A percentile compares a stretch with the other conserved stretches of the same genome.
These are phyloP conservation scores for Mycena pura DNA, from an alignment of 768 basidiomycete genomes.

Conservation along the genomic window DNA sequence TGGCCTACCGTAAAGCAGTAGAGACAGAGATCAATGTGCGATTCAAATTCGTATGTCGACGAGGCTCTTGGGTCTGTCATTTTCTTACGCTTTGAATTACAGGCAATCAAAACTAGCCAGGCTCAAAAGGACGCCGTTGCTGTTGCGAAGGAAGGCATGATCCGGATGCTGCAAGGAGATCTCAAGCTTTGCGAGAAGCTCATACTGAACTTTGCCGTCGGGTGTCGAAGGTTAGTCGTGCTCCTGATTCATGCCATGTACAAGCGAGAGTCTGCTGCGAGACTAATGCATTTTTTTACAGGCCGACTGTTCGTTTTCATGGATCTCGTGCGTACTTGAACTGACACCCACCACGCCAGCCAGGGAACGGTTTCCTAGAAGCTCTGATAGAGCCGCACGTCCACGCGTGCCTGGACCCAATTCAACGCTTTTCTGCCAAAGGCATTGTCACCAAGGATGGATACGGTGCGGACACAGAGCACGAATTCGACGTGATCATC, in stretches of 20 bases:
- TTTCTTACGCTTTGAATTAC: conserved; percentile 21
- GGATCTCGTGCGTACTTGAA: background rate
- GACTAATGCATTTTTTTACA: background rate
- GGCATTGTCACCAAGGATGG: conserved; percentile 39
- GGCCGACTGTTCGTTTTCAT: background rate
- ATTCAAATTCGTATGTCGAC: conserved; percentile 27
- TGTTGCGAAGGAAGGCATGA: conserved; percentile 45
- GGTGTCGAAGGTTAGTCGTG: conserved; percentile 40
- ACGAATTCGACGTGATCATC: conserved; percentile 42
- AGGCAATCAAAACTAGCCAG: conserved; percentile 36
- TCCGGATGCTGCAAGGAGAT: conserved; percentile 48
- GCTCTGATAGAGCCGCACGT: conserved; percentile 27
- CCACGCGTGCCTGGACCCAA: conserved; percentile 15
- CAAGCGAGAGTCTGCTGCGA: too few species aligned
- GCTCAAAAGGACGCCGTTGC: conserved; percentile 38
- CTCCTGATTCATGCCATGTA: background rate
- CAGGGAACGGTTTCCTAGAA: conserved; percentile 43
- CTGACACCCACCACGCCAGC: conserved; percentile 15
- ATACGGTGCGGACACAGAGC: too few species aligned
- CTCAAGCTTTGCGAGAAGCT: conserved; percentile 50
- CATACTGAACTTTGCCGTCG: conserved; percentile 42
- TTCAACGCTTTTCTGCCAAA: conserved; percentile 36
- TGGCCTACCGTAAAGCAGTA: conserved; percentile 49
- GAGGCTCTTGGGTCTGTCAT: background rate
- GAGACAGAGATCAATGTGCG: conserved; percentile 48